Base-by-base conservation (phyloP, 2,329 filamentous ascomycete species). In the Aspergillus tamarii region DNA sequence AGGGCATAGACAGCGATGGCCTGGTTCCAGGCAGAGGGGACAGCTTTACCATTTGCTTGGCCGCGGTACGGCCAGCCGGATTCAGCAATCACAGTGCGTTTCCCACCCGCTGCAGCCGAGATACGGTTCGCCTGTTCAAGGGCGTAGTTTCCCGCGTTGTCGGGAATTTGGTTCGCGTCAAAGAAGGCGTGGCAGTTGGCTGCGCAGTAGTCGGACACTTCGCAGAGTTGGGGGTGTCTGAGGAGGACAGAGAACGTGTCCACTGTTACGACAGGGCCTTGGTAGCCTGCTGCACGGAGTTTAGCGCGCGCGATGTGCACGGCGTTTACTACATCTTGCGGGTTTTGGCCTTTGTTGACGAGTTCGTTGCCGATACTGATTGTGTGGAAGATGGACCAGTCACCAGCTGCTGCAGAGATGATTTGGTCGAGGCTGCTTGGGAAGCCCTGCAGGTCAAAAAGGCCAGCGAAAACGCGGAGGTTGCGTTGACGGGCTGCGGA, bases 151-250 rank as follows among this genome's bases (percentile, higher is more conserved):
- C 93, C 93, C 2, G 92, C 88, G 36, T 86, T 77, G 0, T 81
- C 77, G 1, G 92, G 85, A 2, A 77, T 76, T 30, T 86, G 85
- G 54, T 85, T 86, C 4, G 83, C 78, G 70, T 96, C 91, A 77
- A 95, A 96, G 84, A 93, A 96, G 14, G 92, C 87, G 77, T 96
- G 93, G 68, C 88, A 87, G 78, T 97, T 96, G 74, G 90, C 86
- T 19, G 92, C 91, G 72, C 89, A 92, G 80, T 91, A 92, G 73
- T 96, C 92, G 1, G 90, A 91, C 53, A 82, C 84, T 30, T 88
- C 77, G 79, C 93, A 96, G 55, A 97, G 84, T 58, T 85, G 80
- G 0, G 89, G 89, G 70, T 94, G 85, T 57, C 82, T 78, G 55
- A 89, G 81, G n/a, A 88, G 84, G 6, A 89, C 88, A 26, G 86